These are phyloP conservation scores for Telfairia occidentalis DNA, from an alignment of 331 rosid species.

Conservation along the genomic window DNA sequence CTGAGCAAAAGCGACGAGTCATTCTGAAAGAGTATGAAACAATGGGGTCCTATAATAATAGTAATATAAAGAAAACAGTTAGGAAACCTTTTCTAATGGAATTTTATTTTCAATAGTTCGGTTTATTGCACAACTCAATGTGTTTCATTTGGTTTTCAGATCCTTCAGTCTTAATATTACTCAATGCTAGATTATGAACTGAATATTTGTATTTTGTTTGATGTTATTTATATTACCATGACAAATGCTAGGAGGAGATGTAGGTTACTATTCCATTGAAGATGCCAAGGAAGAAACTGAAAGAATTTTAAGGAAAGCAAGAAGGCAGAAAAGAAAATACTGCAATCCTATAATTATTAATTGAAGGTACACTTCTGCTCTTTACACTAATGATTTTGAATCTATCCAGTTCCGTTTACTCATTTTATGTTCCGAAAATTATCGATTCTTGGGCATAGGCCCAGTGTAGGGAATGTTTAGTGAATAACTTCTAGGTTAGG, in stretches of 20 bases:
- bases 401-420: background rate
- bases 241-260: constrained; percentile 21
- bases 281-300: constrained; percentile 62
- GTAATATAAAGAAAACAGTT: background rate
- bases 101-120: background rate
- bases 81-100: background rate
- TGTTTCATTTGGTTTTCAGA: background rate
- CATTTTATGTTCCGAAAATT: background rate
- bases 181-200: background rate
- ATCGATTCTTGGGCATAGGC: background rate
- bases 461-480: background rate
- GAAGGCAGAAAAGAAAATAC: constrained; percentile 73
- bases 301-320: constrained; percentile 66
- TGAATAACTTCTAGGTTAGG: background rate
- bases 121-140: constrained; percentile 6
- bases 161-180: background rate
- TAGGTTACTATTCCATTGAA: constrained; percentile 27
- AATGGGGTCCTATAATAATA: background rate
- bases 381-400: constrained; percentile 1
- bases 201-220: background rate
- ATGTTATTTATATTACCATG: background rate
- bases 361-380: constrained; percentile 40
- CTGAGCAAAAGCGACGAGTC: background rate
- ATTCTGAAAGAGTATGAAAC: background rate
- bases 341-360: constrained; percentile 40